phyloP scores from a whole-genome alignment of 2,329 filamentous ascomycete species.

The Ophiostoma populinum region DNA sequence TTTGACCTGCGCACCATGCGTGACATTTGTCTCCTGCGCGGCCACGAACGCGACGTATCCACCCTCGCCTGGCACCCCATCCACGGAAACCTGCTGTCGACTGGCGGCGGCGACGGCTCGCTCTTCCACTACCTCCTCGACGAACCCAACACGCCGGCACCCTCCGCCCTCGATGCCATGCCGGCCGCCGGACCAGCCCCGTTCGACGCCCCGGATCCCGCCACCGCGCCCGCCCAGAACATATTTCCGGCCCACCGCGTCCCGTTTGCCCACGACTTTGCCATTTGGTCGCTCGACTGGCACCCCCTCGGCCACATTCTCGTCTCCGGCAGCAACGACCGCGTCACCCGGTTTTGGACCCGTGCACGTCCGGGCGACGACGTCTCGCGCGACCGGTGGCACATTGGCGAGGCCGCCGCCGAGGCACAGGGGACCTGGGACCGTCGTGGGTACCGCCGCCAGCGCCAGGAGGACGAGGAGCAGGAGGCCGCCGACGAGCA shows the following conservation, averaged over 20 bases:
- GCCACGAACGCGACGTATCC: slow-evolving; percentile 91
- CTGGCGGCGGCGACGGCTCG: slow-evolving; percentile 76
- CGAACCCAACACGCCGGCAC: slow-evolving; percentile 67
- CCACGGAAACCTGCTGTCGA: slow-evolving; percentile 75
- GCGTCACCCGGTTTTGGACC: slow-evolving; percentile 94
- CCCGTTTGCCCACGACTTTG: slow-evolving; percentile 78
- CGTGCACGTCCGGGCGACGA: slow-evolving; percentile 71
- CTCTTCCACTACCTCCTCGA: slow-evolving; percentile 92
- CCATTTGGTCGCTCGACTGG: slow-evolving; percentile 97
- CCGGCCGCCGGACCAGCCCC: slow-evolving; percentile 48
- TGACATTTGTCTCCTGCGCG: slow-evolving; percentile 81
- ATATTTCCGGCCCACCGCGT: slow-evolving; percentile 82
- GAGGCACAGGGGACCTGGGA: slow-evolving; percentile 94
- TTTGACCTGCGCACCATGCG: slow-evolving; percentile 98
- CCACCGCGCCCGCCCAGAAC: slow-evolving; percentile 68
- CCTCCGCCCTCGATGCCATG: slow-evolving; percentile 31
- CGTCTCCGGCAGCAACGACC: slow-evolving; percentile 88
- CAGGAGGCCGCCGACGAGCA: slow-evolving; percentile 86
- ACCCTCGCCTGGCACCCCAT: slow-evolving; percentile 88
- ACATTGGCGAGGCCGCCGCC: slow-evolving; percentile 84
- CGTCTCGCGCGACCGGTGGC: slow-evolving; percentile 77
- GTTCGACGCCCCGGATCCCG: slow-evolving; percentile 68
- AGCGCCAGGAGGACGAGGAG: slow-evolving; percentile 82
- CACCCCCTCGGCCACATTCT: slow-evolving; percentile 92
- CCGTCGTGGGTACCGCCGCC: slow-evolving; percentile 56